A percentile compares a stretch with the other conserved stretches of the same genome.
These are phyloP conservation scores for Macrocystidia cucumis DNA, from an alignment of 1,284 basidiomycete genomes.

Conservation along the genomic window DNA sequence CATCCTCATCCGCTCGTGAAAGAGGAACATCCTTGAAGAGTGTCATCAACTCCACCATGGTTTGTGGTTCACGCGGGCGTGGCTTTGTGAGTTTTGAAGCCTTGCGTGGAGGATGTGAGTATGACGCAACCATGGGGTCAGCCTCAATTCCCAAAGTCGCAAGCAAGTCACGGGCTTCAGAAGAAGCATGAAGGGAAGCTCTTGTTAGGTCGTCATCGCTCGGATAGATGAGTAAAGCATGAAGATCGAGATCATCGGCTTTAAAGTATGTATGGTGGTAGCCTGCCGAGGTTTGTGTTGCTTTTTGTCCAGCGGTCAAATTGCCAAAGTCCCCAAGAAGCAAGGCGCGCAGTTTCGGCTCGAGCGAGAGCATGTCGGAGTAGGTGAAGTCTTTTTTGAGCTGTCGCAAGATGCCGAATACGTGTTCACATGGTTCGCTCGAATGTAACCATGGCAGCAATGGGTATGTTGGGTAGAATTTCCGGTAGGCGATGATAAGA, in stretches of 20 bases:
- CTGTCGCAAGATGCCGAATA: constrained; percentile 21
- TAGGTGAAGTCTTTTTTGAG: constrained; percentile 24
- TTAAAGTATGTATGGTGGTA: constrained; percentile 23
- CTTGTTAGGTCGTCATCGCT: not conserved
- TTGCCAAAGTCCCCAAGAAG: constrained; percentile 9
- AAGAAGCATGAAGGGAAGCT: not conserved
- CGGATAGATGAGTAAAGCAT: constrained; percentile 4
- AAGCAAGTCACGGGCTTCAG: not conserved
- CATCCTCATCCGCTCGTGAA: too few relatives aligned
- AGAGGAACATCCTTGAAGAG: too few relatives aligned
- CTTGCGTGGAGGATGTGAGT: too few relatives aligned
- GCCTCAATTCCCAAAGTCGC: not conserved
- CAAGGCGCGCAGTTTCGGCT: constrained; percentile 18
- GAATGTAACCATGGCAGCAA: constrained; percentile 33
- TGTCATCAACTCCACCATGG: too few relatives aligned
- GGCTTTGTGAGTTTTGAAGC: too few relatives aligned
- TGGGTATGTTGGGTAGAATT: constrained; percentile 16
- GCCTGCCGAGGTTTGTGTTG: constrained; percentile 15
- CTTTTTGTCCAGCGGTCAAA: constrained; percentile 11
- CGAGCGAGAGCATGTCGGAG: constrained; percentile 19
- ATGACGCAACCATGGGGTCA: too few relatives aligned
- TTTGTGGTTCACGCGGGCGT: too few relatives aligned
- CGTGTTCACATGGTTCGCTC: constrained; percentile 28
- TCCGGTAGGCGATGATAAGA: constrained; percentile 24
- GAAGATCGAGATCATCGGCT: constrained; percentile 14